Base-by-base conservation (phyloP, 345 rosid species). In the Melaleuca alternifolia region DNA sequence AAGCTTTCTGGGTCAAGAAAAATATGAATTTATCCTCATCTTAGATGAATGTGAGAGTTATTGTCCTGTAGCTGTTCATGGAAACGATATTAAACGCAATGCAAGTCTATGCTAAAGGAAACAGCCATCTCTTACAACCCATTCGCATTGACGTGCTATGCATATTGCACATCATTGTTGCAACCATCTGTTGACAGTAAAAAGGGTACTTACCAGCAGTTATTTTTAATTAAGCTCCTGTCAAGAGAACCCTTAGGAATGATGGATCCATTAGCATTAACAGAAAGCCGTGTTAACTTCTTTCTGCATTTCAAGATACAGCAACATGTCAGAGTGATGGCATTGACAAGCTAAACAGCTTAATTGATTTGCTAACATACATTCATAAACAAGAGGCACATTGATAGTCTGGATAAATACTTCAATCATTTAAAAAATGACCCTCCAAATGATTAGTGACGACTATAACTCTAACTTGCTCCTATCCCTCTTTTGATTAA, bases 221-320 rank as follows among this genome's bases (percentile, higher is more conserved):
- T 95, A 90, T 90, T 92, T 83, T 93, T 94, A 84, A 96, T 92
- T 85, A 95, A 87, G 53, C 91, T 90, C 91, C 87, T 93, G 87
- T 96, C 95, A 87, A 89, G 86, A 53, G 90, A 89, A 84, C 92
- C 94, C 90, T 92, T 94, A 2, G 99, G 94, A 86, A 94, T 86
- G 85, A 93, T 54, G 84, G 93, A 91, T 44, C 97, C 96, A 89
- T 94, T 93, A 46, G 99, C 97, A 85, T 88, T 94, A 86, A 96
- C 96, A 59, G 96, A 93, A 44, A 96, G 89, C 87, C 92, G 85
- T 3, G 99, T 91, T 90, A 91, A 88, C 91, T 93, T 96, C 91
- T 94, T 92, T 92, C 99, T 97, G 98, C 89, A 90, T 50, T 86
- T 83, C 51, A 83, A 83, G 57, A 54, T 51, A 18, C 85, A 83